Conservation (phyloP, 2,329 filamentous ascomycete genomes). For the Paracamarosporium sp. region DNA sequence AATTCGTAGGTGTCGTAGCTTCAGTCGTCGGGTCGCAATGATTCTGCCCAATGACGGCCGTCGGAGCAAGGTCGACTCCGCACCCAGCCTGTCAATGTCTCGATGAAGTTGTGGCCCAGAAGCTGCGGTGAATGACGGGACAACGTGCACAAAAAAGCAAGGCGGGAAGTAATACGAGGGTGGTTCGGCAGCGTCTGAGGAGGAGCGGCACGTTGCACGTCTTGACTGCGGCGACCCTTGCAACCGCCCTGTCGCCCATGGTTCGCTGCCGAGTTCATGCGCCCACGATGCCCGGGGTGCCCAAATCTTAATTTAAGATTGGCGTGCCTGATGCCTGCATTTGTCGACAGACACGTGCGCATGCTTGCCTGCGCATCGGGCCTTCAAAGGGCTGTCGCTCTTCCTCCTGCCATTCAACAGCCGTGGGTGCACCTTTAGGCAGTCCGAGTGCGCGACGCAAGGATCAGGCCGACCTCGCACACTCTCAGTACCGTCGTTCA, state of each 20-base stretch:
- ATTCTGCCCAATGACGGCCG: constrained; percentile 3
- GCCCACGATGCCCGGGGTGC: constrained; percentile 2
- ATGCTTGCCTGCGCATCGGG: background rate
- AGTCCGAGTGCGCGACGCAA: background rate
- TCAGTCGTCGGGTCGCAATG: background rate
- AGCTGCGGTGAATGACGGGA: background rate
- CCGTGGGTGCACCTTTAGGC: background rate
- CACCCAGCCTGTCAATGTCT: background rate
- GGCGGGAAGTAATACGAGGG: background rate
- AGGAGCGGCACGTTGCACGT: constrained; percentile 9
- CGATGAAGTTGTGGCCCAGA: background rate
- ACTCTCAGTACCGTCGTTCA: constrained; percentile 2
- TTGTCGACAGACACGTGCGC: constrained; percentile 3
- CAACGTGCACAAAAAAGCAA: background rate
- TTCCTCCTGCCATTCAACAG: background rate
- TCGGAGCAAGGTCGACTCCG: background rate
- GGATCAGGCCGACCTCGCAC: background rate
- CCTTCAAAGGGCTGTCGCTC: background rate
- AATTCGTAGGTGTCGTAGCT: background rate
- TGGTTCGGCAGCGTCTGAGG: background rate
- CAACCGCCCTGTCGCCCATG: constrained; percentile 1
- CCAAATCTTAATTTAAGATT: constrained; percentile 9
- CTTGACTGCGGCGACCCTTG: constrained; percentile 3
- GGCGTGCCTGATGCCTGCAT: background rate
- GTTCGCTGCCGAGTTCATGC: constrained; percentile 3